Evolutionary conservation across 768 basidiomycete genomes (phyloP), one percentile per base, ranked within the genome.

Genomic region (Mycena rebaudengoi): DNA sequence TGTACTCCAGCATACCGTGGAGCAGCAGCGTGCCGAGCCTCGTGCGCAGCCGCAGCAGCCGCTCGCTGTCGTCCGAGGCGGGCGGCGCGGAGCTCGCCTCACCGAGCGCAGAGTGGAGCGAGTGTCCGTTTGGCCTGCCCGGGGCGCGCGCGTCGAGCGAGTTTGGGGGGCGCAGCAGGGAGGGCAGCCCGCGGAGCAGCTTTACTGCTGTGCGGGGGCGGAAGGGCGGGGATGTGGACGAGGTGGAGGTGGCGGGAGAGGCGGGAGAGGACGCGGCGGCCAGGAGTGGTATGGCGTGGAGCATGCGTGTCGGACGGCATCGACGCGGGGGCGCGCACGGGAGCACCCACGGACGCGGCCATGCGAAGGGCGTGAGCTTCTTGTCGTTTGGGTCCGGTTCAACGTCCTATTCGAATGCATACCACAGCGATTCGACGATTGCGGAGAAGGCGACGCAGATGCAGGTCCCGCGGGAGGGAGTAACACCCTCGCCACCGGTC

Each of bases 351-450:
- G 41, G 28, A 18, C 28, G 45, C 25, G 26, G 6, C 11, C 48
- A 11, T 25, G 14, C 21, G 3, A 62, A 45, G 14, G 60, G 65
- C 21, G 26, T 23, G 35, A 64, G 58, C 32, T 57, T 64, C 49
- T 32, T 64, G 23, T 67, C 39, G 32, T 56, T 64, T 35, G 58
- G 62, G 14, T 67, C 66, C 18, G 66, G 53, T 28, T 64, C 50
- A 45, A 35, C 25, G 45, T 64, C 50, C 25, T 32, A 43, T 13
- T 37, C 51, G 7, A 5, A 33, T 21, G 7, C 12, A n/a, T 33
- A 23, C 32, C 2, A 13, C 29, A 12, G 29, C 16, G 7, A n/a
- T 35, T 0, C 29, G 14, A 8, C 5, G 44, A 20, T 5, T 25
- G n/a, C n/a, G n/a, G n/a, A 32, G 3, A 6, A 41, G 21, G 20